Percentiles rank a stretch among this genome's conserved stretches.
Conservation (phyloP, 495 filamentous ascomycete species). For the Aspergillus mulundensis region DNA sequence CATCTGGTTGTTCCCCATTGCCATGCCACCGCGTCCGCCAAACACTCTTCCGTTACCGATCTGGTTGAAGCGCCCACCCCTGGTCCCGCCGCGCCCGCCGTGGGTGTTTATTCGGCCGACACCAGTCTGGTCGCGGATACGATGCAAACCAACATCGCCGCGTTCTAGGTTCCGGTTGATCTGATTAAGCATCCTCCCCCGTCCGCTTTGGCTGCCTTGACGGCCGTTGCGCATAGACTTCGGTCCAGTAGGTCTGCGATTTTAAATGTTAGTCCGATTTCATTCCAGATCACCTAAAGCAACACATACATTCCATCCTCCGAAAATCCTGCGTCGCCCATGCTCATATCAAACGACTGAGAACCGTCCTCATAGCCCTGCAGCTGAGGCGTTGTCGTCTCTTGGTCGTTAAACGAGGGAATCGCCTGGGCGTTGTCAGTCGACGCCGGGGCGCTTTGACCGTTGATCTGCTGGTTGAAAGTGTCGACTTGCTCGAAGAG, state of each 20-base stretch:
- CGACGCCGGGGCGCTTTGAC: conserved; percentile 25
- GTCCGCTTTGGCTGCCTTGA: conserved; percentile 36
- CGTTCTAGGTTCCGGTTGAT: conserved; percentile 85
- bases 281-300: not conserved
- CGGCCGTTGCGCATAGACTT: conserved; percentile 85
- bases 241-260: conserved; percentile 79
- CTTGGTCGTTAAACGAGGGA: conserved; percentile 32
- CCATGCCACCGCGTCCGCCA: conserved; percentile 45
- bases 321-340: conserved; percentile 55
- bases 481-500: conserved; percentile 76
- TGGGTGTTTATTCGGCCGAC: conserved; percentile 75
- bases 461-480: conserved; percentile 62
- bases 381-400: conserved; percentile 17
- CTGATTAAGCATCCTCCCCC: conserved; percentile 78
- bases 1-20: conserved; percentile 45
- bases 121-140: conserved; percentile 68
- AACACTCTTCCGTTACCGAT: conserved; percentile 35
- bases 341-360: conserved; percentile 71
- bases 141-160: conserved; percentile 71
- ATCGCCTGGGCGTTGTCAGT: conserved; percentile 29
- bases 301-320: conserved; percentile 62
- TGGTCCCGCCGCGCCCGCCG: conserved; percentile 59
- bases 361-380: conserved; percentile 19
- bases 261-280: conserved; percentile 19
- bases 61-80: conserved; percentile 49